These are phyloP conservation scores for Cubamyces lactineus DNA, from an alignment of 768 basidiomycete genomes.

Conservation along the genomic window DNA sequence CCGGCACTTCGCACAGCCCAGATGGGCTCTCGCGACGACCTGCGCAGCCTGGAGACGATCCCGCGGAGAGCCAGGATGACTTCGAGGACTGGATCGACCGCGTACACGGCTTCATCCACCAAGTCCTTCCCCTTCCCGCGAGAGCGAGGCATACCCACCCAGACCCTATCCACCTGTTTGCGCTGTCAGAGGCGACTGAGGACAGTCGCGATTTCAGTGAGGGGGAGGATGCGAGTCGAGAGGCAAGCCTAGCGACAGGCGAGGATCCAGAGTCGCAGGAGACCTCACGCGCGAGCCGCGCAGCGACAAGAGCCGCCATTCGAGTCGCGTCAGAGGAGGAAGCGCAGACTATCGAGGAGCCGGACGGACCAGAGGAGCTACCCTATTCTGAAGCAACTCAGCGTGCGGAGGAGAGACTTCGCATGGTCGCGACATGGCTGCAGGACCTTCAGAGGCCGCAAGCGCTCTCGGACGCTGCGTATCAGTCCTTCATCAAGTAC, in stretches of 20 bases:
- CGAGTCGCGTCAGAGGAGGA: too few relatives aligned
- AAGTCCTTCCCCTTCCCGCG: not conserved
- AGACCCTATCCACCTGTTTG: not conserved
- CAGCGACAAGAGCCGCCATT: not conserved
- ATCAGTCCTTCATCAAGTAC: slow-evolving; percentile 18
- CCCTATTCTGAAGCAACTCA: too few relatives aligned
- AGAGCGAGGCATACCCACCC: not conserved
- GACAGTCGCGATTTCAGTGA: too few relatives aligned
- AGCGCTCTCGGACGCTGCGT: not conserved
- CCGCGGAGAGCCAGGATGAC: slow-evolving; percentile 5
- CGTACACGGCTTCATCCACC: slow-evolving; percentile 16
- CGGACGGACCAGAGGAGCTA: too few relatives aligned
- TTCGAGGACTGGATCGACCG: too few relatives aligned
- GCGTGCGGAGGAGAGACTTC: too few relatives aligned
- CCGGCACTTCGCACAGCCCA: too few relatives aligned
- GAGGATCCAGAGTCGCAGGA: not conserved
- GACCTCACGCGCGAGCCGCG: not conserved
- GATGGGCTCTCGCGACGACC: slow-evolving; percentile 36
- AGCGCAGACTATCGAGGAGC: too few relatives aligned
- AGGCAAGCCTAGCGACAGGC: too few relatives aligned
- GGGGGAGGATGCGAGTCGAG: too few relatives aligned
- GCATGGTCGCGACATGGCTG: not conserved
- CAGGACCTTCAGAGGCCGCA: not conserved
- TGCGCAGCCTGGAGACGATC: not conserved
- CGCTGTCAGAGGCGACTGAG: slow-evolving; percentile 10